These are phyloP conservation scores for Lichina pygmaea DNA, from an alignment of 495 filamentous ascomycete species.

Conservation along the genomic window DNA sequence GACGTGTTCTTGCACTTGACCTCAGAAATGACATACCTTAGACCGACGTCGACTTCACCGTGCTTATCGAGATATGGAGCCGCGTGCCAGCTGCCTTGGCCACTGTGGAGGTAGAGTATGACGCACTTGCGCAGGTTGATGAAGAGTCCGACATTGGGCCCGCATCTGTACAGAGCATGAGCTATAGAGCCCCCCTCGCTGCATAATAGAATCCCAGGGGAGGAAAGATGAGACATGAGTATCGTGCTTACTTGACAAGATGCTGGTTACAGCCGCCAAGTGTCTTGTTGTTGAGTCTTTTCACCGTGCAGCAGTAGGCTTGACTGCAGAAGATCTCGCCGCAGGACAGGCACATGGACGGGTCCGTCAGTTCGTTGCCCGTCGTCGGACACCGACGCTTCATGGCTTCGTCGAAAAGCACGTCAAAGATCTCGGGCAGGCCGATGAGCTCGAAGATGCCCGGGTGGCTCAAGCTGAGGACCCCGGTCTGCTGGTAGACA, in stretches of 20 bases:
- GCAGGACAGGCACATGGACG: constrained; percentile 80
- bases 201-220: neutral
- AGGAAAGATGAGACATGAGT: neutral
- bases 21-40: constrained; percentile 28
- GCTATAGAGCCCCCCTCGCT: neutral
- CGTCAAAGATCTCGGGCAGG: constrained; percentile 72
- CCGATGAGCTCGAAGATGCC: constrained; percentile 85
- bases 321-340: constrained; percentile 90
- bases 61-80: constrained; percentile 90
- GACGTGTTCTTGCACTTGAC: neutral
- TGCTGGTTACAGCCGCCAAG: constrained; percentile 79
- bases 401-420: constrained; percentile 77
- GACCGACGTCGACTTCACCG: constrained; percentile 70
- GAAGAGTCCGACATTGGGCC: constrained; percentile 67
- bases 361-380: constrained; percentile 71
- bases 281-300: constrained; percentile 18
- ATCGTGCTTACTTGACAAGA: constrained; percentile 42
- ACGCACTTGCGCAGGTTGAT: constrained; percentile 91
- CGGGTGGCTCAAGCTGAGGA: constrained; percentile 43
- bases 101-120: constrained; percentile 57
- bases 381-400: constrained; percentile 64
- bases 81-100: constrained; percentile 56
- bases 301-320: constrained; percentile 56
- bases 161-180: constrained; percentile 30
- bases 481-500: constrained; percentile 2